Evolutionary conservation across 139 green algal species (phyloP), one percentile per base, ranked within the genome.

Genomic region (Auxenochlorella protothecoides): DNA sequence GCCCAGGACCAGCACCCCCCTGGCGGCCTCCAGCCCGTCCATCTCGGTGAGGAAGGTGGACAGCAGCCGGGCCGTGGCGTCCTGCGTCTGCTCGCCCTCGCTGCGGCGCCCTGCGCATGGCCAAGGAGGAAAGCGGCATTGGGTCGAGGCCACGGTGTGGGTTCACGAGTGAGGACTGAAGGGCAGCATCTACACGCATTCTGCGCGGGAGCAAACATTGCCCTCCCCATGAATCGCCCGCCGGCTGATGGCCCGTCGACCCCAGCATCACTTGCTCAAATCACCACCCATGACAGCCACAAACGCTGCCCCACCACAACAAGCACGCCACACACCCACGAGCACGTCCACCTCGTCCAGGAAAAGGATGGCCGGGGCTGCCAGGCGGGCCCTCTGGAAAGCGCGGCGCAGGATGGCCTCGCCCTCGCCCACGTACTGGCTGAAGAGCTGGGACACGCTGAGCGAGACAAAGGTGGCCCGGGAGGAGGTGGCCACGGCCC

Each of bases 301-400:
- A 44, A 44, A 44, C 27, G 27, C 27, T 44, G 27, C 27, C 27
- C 27, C 27, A 44, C 27, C 27, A 44, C 27, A 44, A 44, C 27
- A 44, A 44, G 27, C 27, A 44, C 55, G n/a, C 3, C 6, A 72
- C 79, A 11, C 70, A 86, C 85, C 84, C 53, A 85, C 88, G 8
- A 96, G 55, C 0, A 84, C 80, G n/a, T 96, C 91, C 3, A 93
- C 67, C 76, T 97, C 92, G 74, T 97, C 92, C 44, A 97, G 72
- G 59, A 97, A 92, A 3, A 97, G 14, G 65, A 97, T 90, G 68
- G 85, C 76, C 0, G 92, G 92, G 3, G 89, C 81, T 3, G 86
- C 83, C 66, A 86, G 69, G 27, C 92, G 82, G 2, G 89, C 90
- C 2, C 83, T 74, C 27, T 63, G 69, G 77, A 97, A 97, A 1